phyloP scores from a whole-genome alignment of 805 yeast species.

The Metschnikowia cerradonensis region DNA sequence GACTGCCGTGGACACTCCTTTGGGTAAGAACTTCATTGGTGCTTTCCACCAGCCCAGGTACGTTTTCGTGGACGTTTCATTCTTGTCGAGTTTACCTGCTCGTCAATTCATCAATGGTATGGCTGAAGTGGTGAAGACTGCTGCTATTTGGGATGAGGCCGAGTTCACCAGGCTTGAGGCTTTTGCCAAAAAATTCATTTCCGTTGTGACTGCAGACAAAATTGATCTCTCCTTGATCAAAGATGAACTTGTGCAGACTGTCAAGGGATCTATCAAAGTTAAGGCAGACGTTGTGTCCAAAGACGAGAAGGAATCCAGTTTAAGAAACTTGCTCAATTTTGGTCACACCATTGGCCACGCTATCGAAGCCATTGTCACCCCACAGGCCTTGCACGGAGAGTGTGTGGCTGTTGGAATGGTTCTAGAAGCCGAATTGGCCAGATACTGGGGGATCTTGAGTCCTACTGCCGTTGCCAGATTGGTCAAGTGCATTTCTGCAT shows the following conservation, averaged over 20 bases:
- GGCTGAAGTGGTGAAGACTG: conserved; percentile 97
- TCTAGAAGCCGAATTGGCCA: conserved; percentile 90
- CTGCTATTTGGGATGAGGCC: conserved; percentile 92
- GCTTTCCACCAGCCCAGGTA: conserved; percentile 96
- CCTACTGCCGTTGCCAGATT: conserved; percentile 94
- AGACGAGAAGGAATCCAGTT: conserved; percentile 93
- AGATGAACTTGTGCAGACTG: conserved; percentile 74
- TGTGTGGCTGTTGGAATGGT: conserved; percentile 98
- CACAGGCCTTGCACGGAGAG: conserved; percentile 95
- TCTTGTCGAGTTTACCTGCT: conserved; percentile 82
- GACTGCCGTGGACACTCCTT: conserved; percentile 95
- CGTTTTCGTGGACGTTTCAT: conserved; percentile 82
- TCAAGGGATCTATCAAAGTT: conserved; percentile 79
- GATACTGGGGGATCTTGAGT: conserved; percentile 82
- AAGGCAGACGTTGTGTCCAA: conserved; percentile 91
- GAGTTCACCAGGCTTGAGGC: conserved; percentile 84
- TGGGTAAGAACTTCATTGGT: conserved; percentile 93
- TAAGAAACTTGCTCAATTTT: conserved; percentile 86
- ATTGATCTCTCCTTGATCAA: conserved; percentile 61
- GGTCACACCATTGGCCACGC: conserved; percentile 99
- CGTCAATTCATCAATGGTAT: conserved; percentile 96
- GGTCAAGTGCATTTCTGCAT: conserved; percentile 75
- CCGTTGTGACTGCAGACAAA: conserved; percentile 46
- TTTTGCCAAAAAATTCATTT: conserved; percentile 64
- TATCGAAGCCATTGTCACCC: conserved; percentile 94